These are phyloP conservation scores for Knufia fluminis DNA, from an alignment of 2,329 filamentous ascomycete species.

Conservation along the genomic window DNA sequence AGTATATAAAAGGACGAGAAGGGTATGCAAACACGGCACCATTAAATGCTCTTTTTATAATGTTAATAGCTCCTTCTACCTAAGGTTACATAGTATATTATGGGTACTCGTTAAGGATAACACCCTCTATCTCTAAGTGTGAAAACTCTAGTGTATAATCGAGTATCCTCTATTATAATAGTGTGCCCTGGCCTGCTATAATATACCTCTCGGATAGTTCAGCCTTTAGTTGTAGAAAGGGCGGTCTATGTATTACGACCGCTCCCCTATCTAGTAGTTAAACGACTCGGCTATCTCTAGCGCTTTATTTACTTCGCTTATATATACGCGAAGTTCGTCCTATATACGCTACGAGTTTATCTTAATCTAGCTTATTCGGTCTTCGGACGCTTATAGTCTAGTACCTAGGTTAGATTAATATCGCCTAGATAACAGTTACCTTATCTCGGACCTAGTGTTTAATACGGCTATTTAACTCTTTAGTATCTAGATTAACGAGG, in stretches of 20 bases:
- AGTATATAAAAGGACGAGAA: constrained; percentile 3
- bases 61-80: constrained; percentile 4
- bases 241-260: constrained; percentile 1
- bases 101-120: neutral
- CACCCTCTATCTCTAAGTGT: neutral
- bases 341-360: constrained; percentile 4
- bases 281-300: neutral
- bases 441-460: neutral
- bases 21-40: neutral
- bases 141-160: neutral
- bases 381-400: constrained; percentile 3
- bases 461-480: neutral
- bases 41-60: constrained; percentile 1
- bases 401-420: constrained; percentile 4
- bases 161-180: neutral
- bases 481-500: constrained; percentile 2
- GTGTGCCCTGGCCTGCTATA: neutral
- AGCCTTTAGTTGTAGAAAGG: too few relatives aligned
- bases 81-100: neutral
- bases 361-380: constrained; percentile 4
- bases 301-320: constrained; percentile 3
- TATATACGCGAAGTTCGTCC: constrained; percentile 2
- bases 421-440: neutral
- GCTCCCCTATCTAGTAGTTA: constrained; percentile 1
- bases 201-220: too few relatives aligned